phyloP scores from a whole-genome alignment of 176 grass and related monocot genomes.

The Dendrocalamus sinicus region DNA sequence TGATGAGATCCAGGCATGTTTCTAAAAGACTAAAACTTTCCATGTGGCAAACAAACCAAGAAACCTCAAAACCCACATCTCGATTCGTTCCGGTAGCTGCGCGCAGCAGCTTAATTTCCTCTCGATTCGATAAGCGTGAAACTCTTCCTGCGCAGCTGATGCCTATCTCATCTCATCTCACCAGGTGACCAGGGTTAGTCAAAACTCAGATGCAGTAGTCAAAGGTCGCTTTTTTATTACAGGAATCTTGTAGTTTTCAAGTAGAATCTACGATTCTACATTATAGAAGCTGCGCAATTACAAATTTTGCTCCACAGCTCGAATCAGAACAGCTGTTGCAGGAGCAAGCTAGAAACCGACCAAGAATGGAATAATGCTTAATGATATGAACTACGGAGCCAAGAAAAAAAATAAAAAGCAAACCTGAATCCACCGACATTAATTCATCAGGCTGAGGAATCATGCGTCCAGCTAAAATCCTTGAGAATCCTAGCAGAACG shows the following conservation, averaged over 20 bases:
- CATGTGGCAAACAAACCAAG: conserved; percentile 28
- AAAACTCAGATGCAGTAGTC: background rate
- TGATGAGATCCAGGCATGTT: conserved; percentile 33
- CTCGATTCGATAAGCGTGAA: background rate
- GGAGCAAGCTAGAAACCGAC: background rate
- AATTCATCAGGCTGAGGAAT: background rate
- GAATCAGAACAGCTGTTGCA: background rate
- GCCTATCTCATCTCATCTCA: conserved; percentile 12
- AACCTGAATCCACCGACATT: background rate
- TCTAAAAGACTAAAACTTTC: background rate
- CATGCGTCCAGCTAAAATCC: background rate
- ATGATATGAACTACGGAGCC: background rate
- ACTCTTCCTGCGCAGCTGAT: background rate
- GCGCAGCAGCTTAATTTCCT: background rate
- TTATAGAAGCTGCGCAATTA: background rate
- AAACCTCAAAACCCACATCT: background rate
- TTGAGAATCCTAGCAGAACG: background rate
- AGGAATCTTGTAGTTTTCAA: background rate
- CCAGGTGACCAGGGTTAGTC: background rate
- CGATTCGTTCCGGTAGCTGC: background rate
- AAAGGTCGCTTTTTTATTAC: conserved; percentile 17
- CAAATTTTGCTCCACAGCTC: conserved; percentile 3
- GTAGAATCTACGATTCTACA: conserved; percentile 37
- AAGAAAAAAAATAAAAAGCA: background rate
- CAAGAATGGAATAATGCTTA: background rate